Conservation (phyloP, 441 rosid genomes). For the Euphorbia schlechtendalii region DNA sequence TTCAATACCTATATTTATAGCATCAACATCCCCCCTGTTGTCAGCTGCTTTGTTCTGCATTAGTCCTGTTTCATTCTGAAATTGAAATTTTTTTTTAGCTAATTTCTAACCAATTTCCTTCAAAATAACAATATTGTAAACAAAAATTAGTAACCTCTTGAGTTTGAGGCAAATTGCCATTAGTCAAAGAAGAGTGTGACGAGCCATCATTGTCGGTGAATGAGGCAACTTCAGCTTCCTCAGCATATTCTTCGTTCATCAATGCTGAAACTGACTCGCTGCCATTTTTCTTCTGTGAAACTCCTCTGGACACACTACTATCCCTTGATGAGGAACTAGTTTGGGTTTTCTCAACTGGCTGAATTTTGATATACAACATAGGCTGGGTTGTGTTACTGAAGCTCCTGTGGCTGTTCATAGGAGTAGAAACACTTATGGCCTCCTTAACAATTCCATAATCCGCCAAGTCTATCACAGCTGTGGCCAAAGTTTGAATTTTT, state of each 20-base stretch:
- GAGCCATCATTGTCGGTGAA: constrained; percentile 75
- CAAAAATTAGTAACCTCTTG: constrained; percentile 37
- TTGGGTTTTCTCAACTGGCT: constrained; percentile 40
- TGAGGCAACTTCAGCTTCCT: constrained; percentile 70
- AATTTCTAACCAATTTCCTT: background rate
- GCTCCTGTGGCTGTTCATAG: constrained; percentile 76
- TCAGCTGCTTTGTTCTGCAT: constrained; percentile 14
- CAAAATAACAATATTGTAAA: background rate
- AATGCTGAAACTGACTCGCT: constrained; percentile 65
- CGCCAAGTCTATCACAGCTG: constrained; percentile 67
- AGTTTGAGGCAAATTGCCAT: constrained; percentile 36
- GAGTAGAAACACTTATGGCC: constrained; percentile 38
- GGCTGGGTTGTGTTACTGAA: constrained; percentile 72
- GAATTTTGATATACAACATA: constrained; percentile 54
- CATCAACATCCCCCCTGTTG: constrained; percentile 19
- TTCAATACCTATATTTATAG: constrained; percentile 26
- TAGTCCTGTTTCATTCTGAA: constrained; percentile 39
- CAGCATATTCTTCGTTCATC: constrained; percentile 72
- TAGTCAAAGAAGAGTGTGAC: constrained; percentile 63
- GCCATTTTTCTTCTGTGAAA: constrained; percentile 33
- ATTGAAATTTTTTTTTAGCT: constrained; percentile 18
- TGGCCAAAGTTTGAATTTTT: constrained; percentile 70
- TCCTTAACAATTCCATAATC: constrained; percentile 65
- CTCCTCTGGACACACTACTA: constrained; percentile 34
- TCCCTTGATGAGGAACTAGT: constrained; percentile 36